These are phyloP conservation scores for Mycena crocata DNA, from an alignment of 768 basidiomycete genomes.

Conservation along the genomic window DNA sequence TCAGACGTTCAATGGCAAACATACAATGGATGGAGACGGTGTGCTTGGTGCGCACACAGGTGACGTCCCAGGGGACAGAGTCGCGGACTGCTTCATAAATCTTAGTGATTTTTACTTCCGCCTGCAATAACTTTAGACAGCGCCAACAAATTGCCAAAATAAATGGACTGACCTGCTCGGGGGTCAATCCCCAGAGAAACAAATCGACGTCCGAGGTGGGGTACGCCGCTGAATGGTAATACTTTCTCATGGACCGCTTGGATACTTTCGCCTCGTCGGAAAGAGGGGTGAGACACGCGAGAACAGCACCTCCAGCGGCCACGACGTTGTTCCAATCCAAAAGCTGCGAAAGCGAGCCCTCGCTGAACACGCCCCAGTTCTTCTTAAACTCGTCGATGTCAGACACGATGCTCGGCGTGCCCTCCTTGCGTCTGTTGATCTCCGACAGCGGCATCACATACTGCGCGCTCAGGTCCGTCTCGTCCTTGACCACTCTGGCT, in stretches of 20 bases:
- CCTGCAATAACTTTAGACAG: slow-evolving; percentile 44
- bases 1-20: slow-evolving; percentile 30
- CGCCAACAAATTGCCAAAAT: neutral
- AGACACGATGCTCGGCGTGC: slow-evolving; percentile 59
- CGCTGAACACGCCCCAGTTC: slow-evolving; percentile 73
- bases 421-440: slow-evolving; percentile 58
- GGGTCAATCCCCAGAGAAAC: slow-evolving; percentile 69
- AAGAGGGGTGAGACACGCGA: slow-evolving; percentile 67
- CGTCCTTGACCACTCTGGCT: slow-evolving; percentile 59
- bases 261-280: slow-evolving; percentile 60
- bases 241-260: slow-evolving; percentile 68
- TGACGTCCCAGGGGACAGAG: slow-evolving; percentile 76
- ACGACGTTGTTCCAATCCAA: slow-evolving; percentile 73
- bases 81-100: slow-evolving; percentile 76
- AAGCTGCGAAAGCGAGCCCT: slow-evolving; percentile 70
- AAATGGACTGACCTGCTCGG: slow-evolving; percentile 55
- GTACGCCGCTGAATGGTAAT: slow-evolving; percentile 65
- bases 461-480: slow-evolving; percentile 57
- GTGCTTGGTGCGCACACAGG: slow-evolving; percentile 74
- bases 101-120: slow-evolving; percentile 66
- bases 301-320: slow-evolving; percentile 70
- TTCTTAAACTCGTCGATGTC: slow-evolving; percentile 69
- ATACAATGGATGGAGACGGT: slow-evolving; percentile 72
- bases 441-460: slow-evolving; percentile 67
- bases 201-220: slow-evolving; percentile 74